Percentiles rank a stretch among this genome's conserved stretches.
These are phyloP conservation scores for Aspergillus bridgeri DNA, from an alignment of 495 filamentous ascomycete species.

Conservation along the genomic window DNA sequence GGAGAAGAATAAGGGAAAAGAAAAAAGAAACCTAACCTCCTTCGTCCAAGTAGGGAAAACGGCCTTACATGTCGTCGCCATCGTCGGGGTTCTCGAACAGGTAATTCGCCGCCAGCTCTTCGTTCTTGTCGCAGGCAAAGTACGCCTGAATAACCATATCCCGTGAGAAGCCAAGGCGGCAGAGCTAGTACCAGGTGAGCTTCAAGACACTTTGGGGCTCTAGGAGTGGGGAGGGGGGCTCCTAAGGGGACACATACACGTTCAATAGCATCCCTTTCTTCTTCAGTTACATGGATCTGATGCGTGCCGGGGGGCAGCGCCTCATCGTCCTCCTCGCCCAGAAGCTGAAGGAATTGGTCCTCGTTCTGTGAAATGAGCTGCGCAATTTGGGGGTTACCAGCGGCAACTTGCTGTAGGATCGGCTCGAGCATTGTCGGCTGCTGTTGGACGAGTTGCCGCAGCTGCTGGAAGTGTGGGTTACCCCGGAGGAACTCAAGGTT, in stretches of 20 bases:
- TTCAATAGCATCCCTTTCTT: slow-evolving; percentile 95
- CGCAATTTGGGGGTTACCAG: slow-evolving; percentile 91
- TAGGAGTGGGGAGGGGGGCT: neutral
- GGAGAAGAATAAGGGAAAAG: slow-evolving; percentile 14
- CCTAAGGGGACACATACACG: slow-evolving; percentile 57
- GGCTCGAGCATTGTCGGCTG: slow-evolving; percentile 98
- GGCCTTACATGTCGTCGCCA: slow-evolving; percentile 55
- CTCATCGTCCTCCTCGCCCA: slow-evolving; percentile 78
- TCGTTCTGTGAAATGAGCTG: slow-evolving; percentile 85
- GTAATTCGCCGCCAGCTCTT: slow-evolving; percentile 96
- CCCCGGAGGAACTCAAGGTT: slow-evolving; percentile 94
- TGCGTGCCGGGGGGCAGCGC: slow-evolving; percentile 84
- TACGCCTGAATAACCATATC: slow-evolving; percentile 97
- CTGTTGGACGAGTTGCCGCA: slow-evolving; percentile 93
- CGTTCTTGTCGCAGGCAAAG: slow-evolving; percentile 99
- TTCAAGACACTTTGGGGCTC: neutral
- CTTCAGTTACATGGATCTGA: slow-evolving; percentile 86
- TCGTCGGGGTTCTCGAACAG: slow-evolving; percentile 96
- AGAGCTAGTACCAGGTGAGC: slow-evolving; percentile 62
- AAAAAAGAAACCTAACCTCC: slow-evolving; percentile 1
- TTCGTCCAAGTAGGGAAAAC: neutral
- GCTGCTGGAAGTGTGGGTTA: slow-evolving; percentile 96
- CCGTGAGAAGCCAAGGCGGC: slow-evolving; percentile 84
- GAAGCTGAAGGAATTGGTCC: slow-evolving; percentile 83
- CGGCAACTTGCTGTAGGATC: slow-evolving; percentile 93